Evolutionary conservation across 768 basidiomycete species (phyloP).

Genomic region (Kwoniella sp.): DNA sequence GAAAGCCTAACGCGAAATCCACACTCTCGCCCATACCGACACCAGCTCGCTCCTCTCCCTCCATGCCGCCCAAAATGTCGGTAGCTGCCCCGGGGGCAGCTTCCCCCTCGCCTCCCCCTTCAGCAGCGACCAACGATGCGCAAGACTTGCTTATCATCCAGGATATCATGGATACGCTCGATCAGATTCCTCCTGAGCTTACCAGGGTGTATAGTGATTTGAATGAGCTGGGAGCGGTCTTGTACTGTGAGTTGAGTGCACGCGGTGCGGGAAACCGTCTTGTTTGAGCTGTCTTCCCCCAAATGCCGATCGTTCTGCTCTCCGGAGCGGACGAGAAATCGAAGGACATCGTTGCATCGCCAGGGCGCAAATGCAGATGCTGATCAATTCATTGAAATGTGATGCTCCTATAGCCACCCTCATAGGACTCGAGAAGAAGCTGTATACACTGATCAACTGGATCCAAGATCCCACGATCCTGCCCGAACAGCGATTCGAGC

Average conservation of each 20-base stretch:
- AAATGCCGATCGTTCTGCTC: too few species aligned
- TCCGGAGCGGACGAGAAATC: too few species aligned
- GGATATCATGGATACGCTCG: conserved; percentile 70
- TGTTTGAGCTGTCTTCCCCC: too few species aligned
- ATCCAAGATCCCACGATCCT: conserved; percentile 62
- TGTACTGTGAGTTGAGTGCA: conserved; percentile 58
- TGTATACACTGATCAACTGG: conserved; percentile 72
- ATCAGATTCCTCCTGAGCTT: conserved; percentile 89
- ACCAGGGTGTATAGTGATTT: conserved; percentile 93
- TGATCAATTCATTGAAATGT: background rate
- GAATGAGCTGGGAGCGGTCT: conserved; percentile 96
- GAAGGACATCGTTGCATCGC: too few species aligned
- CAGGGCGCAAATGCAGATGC: background rate
- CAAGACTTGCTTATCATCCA: conserved; percentile 52
- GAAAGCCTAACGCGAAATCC: too few species aligned
- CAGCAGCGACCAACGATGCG: conserved; percentile 28
- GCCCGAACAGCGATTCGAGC: conserved; percentile 70
- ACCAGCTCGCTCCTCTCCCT: too few species aligned
- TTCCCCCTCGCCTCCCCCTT: conserved; percentile 33
- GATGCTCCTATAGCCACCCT: conserved; percentile 66
- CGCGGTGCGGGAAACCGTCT: background rate
- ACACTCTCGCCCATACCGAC: too few species aligned
- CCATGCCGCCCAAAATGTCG: conserved; percentile 39
- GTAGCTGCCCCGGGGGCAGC: conserved; percentile 13
- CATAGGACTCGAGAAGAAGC: conserved; percentile 75